Evolutionary conservation across 2,329 filamentous ascomycete genomes (phyloP), one percentile per base, ranked within the genome.

Genomic region (Fusarium kyushuense): DNA sequence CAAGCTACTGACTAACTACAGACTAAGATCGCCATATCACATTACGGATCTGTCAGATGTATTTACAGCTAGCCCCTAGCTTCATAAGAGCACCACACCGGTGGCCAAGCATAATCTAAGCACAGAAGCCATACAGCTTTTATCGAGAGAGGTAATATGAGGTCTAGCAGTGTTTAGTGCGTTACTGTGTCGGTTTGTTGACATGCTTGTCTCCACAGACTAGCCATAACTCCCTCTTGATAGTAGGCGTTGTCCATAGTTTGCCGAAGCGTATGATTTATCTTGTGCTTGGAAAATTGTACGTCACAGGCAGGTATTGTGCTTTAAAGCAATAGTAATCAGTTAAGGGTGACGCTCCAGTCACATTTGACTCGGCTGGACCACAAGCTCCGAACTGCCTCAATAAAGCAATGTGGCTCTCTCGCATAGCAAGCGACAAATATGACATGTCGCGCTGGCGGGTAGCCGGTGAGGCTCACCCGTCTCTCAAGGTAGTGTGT

Each of bases 331-430:
- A 38, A 29, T 27, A 14, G 23, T n/a, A 38, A 29, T 27, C n/a
- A 25, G 6, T 36, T n/a, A 21, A 21, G n/a, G 12, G 35, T 38
- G 35, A 38, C 35, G n/a, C 21, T 38, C 35, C 12, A 21, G 11
- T 33, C 35, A 54, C 25, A 14, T 19, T 49, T 49, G 17, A 19
- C 47, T 49, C 47, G 47, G 47, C 32, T 46, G 58, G 60, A 51
- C 42, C 60, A 63, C 21, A 63, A 64, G 52, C 38, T 63, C 59
- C 38, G 60, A 38, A 13, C 14, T 19, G 25, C 25, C 19, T 19
- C 16, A 33, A 29, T 32, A 9, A 17, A 25, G 32, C 33, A 41
- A 64, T 38, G 16, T 27, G 12, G 21, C 36, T 52, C 35, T 40
- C n/a, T 52, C 35, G 35, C n/a, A 52, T 38, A 55, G 5, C 32